These are phyloP conservation scores for Globisporangium irregulare DNA, from an alignment of 352 stramenopile species.

Conservation along the genomic window DNA sequence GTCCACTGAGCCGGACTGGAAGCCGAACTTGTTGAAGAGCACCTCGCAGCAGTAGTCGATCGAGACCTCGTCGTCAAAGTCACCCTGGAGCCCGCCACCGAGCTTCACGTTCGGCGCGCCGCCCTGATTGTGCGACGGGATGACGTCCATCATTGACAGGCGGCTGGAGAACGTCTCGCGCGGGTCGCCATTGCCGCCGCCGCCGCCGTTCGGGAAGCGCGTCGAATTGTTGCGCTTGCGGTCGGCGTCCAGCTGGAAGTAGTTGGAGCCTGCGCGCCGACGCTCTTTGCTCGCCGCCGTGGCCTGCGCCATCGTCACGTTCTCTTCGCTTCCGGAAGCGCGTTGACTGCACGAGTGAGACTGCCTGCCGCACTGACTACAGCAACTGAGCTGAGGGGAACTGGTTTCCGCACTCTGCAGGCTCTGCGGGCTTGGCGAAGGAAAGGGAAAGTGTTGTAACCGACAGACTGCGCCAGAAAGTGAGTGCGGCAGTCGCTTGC, in stretches of 20 bases:
- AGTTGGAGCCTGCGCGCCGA: slow-evolving; percentile 78
- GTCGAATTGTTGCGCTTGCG: slow-evolving; percentile 66
- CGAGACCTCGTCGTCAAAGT: slow-evolving; percentile 72
- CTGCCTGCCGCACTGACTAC: too few species aligned
- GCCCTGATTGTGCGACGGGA: slow-evolving; percentile 29
- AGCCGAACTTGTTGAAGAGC: slow-evolving; percentile 71
- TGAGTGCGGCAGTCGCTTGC: too few species aligned
- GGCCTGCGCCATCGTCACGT: slow-evolving; percentile 11
- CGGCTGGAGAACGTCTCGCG: slow-evolving; percentile 55
- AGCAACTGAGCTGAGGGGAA: too few species aligned
- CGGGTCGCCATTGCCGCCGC: slow-evolving; percentile 24
- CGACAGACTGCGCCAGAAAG: too few species aligned
- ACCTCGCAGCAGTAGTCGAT: slow-evolving; percentile 75
- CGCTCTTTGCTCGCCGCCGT: slow-evolving; percentile 33
- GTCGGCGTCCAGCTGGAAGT: slow-evolving; percentile 78
- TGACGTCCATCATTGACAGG: slow-evolving; percentile 68
- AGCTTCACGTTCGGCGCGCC: slow-evolving; percentile 22
- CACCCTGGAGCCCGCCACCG: slow-evolving; percentile 50
- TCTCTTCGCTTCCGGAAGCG: not conserved
- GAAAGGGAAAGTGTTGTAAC: too few species aligned
- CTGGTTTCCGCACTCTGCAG: too few species aligned
- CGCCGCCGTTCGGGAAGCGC: slow-evolving; percentile 24
- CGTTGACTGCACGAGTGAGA: too few species aligned
- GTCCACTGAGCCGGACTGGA: slow-evolving; percentile 64
- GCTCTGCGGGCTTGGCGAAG: too few species aligned